Evolutionary conservation across 208 protist species (phyloP), one percentile per base, ranked within the genome.

Genomic region (Entamoeba invadens): DNA sequence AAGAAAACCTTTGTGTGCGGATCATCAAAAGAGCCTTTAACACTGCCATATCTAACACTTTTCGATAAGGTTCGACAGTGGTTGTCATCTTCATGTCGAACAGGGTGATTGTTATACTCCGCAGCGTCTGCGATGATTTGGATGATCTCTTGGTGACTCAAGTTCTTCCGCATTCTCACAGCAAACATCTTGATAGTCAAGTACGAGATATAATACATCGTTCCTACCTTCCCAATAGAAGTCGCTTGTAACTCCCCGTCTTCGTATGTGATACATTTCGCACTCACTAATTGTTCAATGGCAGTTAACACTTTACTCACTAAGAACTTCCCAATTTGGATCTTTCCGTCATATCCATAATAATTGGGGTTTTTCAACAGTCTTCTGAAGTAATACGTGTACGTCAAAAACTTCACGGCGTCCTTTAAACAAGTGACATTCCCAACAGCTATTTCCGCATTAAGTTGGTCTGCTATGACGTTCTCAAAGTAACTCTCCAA

Each of bases 401-500:
- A 44, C 50, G 38, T 44, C 4, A 94, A 42, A 35, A n/a, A 93
- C 14, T 44, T 35, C 14, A 93, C 38, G 12, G 44, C 47, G 2
- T 93, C 98, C n/a, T 96, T 92, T 10, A 97, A 95, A 92, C 94
- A 98, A 94, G 97, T 95, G 1, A 99, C 97, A 68, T 98, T 98
- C 16, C 98, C 98, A 1, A 99, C 96, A 0, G 98, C 97, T 93
- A 99, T 97, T 96, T 99, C 99, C 6, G 98, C 98, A 96, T 99
- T 99, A 12, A 99, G 96, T 96, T 98, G 98, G 95, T 99, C 98
- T 0, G 98, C 94, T 44, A 99, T 95, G 4, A 96, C 95, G 46
- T 94, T 95, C 77, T 99, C 97, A 94, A 99, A 98, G 94, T 99
- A 98, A 94, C 96, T 98, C 96, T 99, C 99, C 46, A 99, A 99